phyloP scores from a whole-genome alignment of 2,329 filamentous ascomycete genomes.

The Trichophaea hybrida region DNA sequence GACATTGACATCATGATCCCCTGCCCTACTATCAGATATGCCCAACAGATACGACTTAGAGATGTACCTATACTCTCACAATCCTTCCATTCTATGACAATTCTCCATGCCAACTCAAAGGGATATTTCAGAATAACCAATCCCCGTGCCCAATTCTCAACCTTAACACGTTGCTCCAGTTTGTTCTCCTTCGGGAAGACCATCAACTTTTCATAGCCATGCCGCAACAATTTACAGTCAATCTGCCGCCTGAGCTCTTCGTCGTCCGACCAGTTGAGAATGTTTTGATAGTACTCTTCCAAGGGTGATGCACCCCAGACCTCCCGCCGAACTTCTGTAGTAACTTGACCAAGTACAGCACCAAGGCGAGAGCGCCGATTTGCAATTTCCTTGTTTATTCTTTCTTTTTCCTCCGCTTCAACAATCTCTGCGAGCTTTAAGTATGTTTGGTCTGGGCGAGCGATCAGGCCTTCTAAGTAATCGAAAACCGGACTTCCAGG shows the following conservation, averaged over 20 bases:
- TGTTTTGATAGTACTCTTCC: slow-evolving; percentile 63
- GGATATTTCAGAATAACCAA: slow-evolving; percentile 96
- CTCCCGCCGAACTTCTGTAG: slow-evolving; percentile 72
- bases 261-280: slow-evolving; percentile 82
- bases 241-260: slow-evolving; percentile 71
- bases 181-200: slow-evolving; percentile 57
- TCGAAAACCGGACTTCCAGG: slow-evolving; percentile 69
- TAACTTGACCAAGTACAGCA: slow-evolving; percentile 69
- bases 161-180: slow-evolving; percentile 51
- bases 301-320: slow-evolving; percentile 48
- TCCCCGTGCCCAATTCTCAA: slow-evolving; percentile 64
- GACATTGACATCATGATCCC: slow-evolving; percentile 64
- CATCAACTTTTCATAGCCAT: slow-evolving; percentile 63
- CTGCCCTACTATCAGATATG: slow-evolving; percentile 13
- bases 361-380: slow-evolving; percentile 79
- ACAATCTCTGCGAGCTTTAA: slow-evolving; percentile 67
- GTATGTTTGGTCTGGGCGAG: slow-evolving; percentile 66
- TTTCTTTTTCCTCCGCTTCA: slow-evolving; percentile 74
- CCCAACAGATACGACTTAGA: neutral
- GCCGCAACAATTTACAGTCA: slow-evolving; percentile 76
- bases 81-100: slow-evolving; percentile 81
- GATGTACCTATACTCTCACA: slow-evolving; percentile 44
- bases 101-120: slow-evolving; percentile 78
- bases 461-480: slow-evolving; percentile 69
- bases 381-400: slow-evolving; percentile 77